A percentile compares a stretch with the other conserved stretches of the same genome.
phyloP scores from a whole-genome alignment of 2,329 filamentous ascomycete species.

The Xylariaceae sp. region DNA sequence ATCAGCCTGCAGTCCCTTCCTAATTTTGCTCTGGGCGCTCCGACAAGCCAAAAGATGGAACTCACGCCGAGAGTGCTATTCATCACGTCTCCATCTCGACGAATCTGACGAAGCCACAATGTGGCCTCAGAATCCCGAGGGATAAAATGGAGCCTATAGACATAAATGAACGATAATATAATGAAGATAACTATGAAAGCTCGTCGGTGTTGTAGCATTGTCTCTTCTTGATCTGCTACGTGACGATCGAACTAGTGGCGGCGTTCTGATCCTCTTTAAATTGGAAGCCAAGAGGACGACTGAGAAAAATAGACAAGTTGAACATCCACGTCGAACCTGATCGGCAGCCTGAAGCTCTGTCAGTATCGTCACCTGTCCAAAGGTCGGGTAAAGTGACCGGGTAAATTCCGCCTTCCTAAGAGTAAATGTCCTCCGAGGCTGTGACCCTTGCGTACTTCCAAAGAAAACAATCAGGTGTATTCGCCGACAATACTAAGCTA shows the following conservation, averaged over 20 bases:
- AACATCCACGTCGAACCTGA: neutral
- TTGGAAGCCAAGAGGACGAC: neutral
- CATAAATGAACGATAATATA: neutral
- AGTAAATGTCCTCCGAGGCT: neutral
- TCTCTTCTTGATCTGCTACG: neutral
- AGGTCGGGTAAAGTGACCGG: constrained; percentile 22
- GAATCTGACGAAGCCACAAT: constrained; percentile 1
- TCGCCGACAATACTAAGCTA: too few species aligned
- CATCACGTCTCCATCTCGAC: constrained; percentile 8
- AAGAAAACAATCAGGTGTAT: neutral
- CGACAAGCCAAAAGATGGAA: neutral
- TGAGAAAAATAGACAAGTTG: neutral
- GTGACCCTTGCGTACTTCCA: neutral
- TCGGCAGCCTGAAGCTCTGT: neutral
- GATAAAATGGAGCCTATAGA: neutral
- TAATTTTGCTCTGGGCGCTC: too few species aligned
- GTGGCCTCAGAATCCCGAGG: neutral
- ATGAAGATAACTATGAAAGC: neutral
- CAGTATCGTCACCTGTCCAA: neutral
- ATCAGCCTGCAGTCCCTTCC: neutral
- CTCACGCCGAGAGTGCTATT: constrained; percentile 36
- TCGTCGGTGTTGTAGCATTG: constrained; percentile 18
- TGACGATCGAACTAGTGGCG: neutral
- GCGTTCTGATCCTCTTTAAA: neutral
- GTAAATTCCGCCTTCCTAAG: constrained; percentile 7